Evolutionary conservation across 441 rosid genomes (phyloP).

Genomic region (Isatis lusitanica): DNA sequence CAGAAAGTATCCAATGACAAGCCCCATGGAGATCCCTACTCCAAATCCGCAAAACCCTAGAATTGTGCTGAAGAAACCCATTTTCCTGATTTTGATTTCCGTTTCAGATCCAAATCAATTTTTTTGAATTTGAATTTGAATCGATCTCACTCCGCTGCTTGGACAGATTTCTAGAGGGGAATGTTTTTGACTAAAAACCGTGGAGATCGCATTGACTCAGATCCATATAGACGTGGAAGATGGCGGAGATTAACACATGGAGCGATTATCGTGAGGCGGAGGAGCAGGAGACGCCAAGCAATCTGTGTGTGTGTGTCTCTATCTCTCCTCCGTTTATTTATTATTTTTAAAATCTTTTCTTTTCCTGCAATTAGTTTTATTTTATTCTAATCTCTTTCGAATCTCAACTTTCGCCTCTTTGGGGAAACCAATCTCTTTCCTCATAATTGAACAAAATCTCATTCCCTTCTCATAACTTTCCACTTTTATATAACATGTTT

Average conservation of each 20-base stretch:
- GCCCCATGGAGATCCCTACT: slow-evolving; percentile 75
- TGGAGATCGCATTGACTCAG: too few relatives aligned
- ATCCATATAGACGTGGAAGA: too few relatives aligned
- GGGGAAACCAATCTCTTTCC: slow-evolving; percentile 9
- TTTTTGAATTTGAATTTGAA: background rate
- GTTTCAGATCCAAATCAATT: background rate
- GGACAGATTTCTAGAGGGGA: too few relatives aligned
- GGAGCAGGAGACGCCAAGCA: too few relatives aligned
- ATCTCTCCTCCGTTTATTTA: background rate
- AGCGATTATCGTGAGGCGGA: too few relatives aligned
- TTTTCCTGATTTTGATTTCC: slow-evolving; percentile 1
- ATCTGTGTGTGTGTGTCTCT: background rate
- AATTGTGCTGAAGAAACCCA: slow-evolving; percentile 64
- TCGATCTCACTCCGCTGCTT: too few relatives aligned
- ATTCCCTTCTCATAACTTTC: background rate
- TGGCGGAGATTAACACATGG: too few relatives aligned
- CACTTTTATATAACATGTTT: background rate
- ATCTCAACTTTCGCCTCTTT: background rate
- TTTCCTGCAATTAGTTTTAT: too few relatives aligned
- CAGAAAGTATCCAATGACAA: slow-evolving; percentile 70
- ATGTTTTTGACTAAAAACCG: background rate
- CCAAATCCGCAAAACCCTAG: slow-evolving; percentile 86
- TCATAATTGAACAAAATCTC: background rate
- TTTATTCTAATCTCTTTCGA: background rate
- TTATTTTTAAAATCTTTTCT: too few relatives aligned